Evolutionary conservation across 2,329 filamentous ascomycete species (phyloP).

Genomic region (Dactylellina drechsleri): DNA sequence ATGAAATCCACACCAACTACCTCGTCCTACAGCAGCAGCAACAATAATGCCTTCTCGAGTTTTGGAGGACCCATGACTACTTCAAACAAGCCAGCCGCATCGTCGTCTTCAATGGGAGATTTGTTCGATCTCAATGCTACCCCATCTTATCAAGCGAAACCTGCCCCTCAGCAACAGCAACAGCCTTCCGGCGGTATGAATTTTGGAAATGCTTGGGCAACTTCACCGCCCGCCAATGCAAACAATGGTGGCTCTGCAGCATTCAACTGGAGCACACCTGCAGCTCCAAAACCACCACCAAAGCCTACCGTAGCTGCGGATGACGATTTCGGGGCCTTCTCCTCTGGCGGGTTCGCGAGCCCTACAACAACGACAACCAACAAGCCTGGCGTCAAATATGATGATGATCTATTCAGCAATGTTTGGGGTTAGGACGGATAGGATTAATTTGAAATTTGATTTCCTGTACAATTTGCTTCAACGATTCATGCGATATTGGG

Average conservation of each 20-base stretch:
- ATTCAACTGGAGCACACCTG: constrained; percentile 70
- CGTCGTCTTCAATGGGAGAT: constrained; percentile 74
- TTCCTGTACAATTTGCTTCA: constrained; percentile 23
- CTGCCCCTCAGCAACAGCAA: constrained; percentile 63
- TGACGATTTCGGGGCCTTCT: constrained; percentile 53
- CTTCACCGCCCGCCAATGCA: constrained; percentile 68
- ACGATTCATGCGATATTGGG: constrained; percentile 14
- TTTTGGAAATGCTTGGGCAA: constrained; percentile 84
- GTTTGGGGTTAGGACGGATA: constrained; percentile 78
- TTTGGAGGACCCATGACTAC: constrained; percentile 73
- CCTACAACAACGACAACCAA: constrained; percentile 67
- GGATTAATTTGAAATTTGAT: neutral
- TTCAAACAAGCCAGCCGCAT: constrained; percentile 62
- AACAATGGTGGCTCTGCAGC: constrained; percentile 67
- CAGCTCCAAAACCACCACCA: constrained; percentile 54
- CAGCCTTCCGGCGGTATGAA: constrained; percentile 66
- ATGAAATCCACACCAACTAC: constrained; percentile 61
- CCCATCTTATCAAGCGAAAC: constrained; percentile 65
- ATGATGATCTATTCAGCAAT: constrained; percentile 92
- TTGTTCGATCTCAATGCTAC: constrained; percentile 78
- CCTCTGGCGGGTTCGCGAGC: constrained; percentile 74
- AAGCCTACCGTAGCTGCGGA: constrained; percentile 65
- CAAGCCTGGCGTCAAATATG: constrained; percentile 67
- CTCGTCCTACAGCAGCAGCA: constrained; percentile 65
- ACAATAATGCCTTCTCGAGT: constrained; percentile 65